Evolutionary conservation across 129 eudicot species (phyloP), one percentile per base, ranked within the genome.

Genomic region (Chrysanthemum makinoi): DNA sequence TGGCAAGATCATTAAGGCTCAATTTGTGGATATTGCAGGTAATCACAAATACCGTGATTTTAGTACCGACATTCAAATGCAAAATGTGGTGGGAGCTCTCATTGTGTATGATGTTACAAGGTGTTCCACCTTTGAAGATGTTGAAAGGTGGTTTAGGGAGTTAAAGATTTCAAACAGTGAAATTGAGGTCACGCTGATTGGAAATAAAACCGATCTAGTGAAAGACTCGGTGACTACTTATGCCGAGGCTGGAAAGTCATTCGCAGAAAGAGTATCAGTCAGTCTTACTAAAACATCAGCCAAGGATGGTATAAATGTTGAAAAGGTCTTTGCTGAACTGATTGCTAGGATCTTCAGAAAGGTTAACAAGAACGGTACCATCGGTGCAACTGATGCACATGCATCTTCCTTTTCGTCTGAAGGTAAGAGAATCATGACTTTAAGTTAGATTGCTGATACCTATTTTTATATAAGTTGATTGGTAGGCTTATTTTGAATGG

Each of bases 161-260:
- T 5, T 35, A 35, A 35, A 35, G 1, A 35, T 35, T 35, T 0
- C 8, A 35, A 35, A 35, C 6, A 1, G 43, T 35, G 43, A 35
- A 35, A 33, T 6, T 35, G 43, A 35, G 43, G 43, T 35, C 43
- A 35, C 43, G 9, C 43, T 35, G 5, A 1, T 35, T 35, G 5
- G 1, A 1, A 35, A 35, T 35, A 35, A 35, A 35, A 35, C 43
- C 8, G 8, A 35, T 35, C 43, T 35, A 35, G 43, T 35, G 43
- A 35, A 35, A 5, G 43, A 35, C 1, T 35, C 43, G 7, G 8
- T 35, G 8, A 35, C 43, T 5, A 35, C 3, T 35, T 35, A 6
- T 35, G 5, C 43, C 43, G 43, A 35, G 5, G 88, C 58, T 20
- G 66, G 3, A 84, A 86, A 11, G 66, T 16, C 19, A 12, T n/a